These are phyloP conservation scores for Crithidia acanthocephali DNA, from an alignment of 208 protist genomes.

Conservation along the genomic window DNA sequence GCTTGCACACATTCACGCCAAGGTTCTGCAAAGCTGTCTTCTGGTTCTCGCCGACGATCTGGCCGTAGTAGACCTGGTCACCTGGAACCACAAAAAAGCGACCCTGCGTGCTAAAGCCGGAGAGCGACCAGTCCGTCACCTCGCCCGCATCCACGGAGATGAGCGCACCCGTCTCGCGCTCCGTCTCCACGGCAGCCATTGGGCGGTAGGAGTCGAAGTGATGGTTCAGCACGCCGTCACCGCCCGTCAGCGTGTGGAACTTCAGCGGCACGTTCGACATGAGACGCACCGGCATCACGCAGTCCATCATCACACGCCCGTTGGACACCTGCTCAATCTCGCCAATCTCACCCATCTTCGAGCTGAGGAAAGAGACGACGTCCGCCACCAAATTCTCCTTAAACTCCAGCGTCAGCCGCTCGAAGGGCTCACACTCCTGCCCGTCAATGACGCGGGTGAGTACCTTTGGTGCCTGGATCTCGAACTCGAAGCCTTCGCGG, in stretches of 20 bases:
- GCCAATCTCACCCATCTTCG: slow-evolving; percentile 89
- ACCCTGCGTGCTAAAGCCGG: slow-evolving; percentile 72
- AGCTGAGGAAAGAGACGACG: slow-evolving; percentile 87
- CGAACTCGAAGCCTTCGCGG: slow-evolving; percentile 97
- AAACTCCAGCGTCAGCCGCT: slow-evolving; percentile 85
- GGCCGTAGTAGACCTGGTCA: slow-evolving; percentile 88
- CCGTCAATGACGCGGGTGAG: slow-evolving; percentile 84
- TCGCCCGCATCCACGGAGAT: slow-evolving; percentile 88
- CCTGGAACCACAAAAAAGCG: slow-evolving; percentile 90
- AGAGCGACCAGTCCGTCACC: slow-evolving; percentile 87
- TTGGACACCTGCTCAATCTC: slow-evolving; percentile 84
- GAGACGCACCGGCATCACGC: slow-evolving; percentile 88
- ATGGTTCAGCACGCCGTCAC: slow-evolving; percentile 90
- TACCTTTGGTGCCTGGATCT: slow-evolving; percentile 94
- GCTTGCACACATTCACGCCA: slow-evolving; percentile 89
- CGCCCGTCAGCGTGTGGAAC: slow-evolving; percentile 88
- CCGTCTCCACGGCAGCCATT: slow-evolving; percentile 62
- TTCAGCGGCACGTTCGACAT: slow-evolving; percentile 85
- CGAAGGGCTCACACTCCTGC: slow-evolving; percentile 87
- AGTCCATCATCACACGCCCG: slow-evolving; percentile 80
- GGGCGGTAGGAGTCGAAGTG: slow-evolving; percentile 88
- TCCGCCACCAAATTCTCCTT: slow-evolving; percentile 68
- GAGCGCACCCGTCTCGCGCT: slow-evolving; percentile 85
- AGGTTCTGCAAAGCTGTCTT: slow-evolving; percentile 90
- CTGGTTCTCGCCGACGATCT: slow-evolving; percentile 92